Base-by-base conservation (phyloP, 805 yeast species). In the Starmerella ratchasimensis region DNA sequence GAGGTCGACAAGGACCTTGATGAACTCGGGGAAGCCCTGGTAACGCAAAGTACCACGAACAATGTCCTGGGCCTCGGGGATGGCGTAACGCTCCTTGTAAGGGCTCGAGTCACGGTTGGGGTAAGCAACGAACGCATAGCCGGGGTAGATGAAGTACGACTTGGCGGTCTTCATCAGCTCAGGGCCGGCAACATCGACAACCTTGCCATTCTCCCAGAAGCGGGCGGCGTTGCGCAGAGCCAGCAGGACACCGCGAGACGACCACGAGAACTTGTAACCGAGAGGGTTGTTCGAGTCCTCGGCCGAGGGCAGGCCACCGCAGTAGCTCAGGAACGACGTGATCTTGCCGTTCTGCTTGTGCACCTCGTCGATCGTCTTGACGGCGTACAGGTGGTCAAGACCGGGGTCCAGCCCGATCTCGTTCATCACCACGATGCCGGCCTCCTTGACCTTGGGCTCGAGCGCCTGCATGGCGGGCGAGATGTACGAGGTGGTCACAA, bases 321-420 rank as follows among this genome's bases (percentile, higher is more conserved):
- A 90, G 78, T 82, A 90, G 6, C 95, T 82, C 53, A 84, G 66
- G 74, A 90, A 90, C 5, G 94, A 80, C 58, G 72, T 81, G 65
- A 90, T 81, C 68, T 90, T 81, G 59, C 98, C 98, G 48, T 82
- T 82, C 20, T 70, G 72, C 49, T 67, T 65, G 68, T 90, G 98
- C 43, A 90, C 96, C 66, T 90, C 98, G 57, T 82, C 94, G 58
- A 90, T 82, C 52, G 97, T 83, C 73, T 90, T 90, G 60, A 90
- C 93, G 35, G 98, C 98, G 60, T 90, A 90, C 63, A 90, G 73
- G 65, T 90, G 98, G 64, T 90, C 98, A 52, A 90, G 71, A 72
- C 98, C 98, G 47, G 98, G 98, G 61, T 90, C 98, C 60, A 90
- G 72, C 55, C 98, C 98, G 51, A 90, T 90, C 68, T 90, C 98